Conservation (phyloP, 208 protist genomes). For the Trypanosoma platydactyli region DNA sequence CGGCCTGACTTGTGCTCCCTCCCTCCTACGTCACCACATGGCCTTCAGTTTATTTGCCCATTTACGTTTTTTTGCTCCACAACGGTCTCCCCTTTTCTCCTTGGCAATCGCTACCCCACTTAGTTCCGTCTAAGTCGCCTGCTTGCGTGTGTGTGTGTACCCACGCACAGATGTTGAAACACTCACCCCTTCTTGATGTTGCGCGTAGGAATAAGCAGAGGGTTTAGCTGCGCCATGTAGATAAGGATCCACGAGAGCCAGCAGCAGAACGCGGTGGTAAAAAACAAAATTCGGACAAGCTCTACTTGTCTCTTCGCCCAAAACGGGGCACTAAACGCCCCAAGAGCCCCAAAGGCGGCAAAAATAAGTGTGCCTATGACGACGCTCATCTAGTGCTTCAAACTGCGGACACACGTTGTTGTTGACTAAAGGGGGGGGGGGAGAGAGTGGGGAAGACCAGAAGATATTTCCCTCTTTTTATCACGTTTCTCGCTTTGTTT, state of each 20-base stretch:
- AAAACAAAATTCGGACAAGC: slow-evolving; percentile 73
- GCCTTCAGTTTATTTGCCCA: too few species aligned
- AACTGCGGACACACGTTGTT: not conserved
- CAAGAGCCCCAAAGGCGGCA: slow-evolving; percentile 48
- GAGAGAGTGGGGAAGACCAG: not conserved
- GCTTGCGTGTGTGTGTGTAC: not conserved
- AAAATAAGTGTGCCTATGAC: slow-evolving; percentile 80
- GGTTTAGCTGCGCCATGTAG: slow-evolving; percentile 94
- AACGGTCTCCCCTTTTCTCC: too few species aligned
- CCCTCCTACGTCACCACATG: too few species aligned
- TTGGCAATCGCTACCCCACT: not conserved
- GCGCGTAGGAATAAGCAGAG: slow-evolving; percentile 84
- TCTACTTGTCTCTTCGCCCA: slow-evolving; percentile 86
- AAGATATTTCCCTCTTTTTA: not conserved
- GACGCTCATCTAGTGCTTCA: slow-evolving; percentile 42
- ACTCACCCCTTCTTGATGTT: slow-evolving; percentile 63
- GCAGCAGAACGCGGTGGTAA: slow-evolving; percentile 83
- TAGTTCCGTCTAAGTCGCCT: not conserved
- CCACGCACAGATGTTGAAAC: not conserved
- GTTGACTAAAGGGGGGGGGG: not conserved
- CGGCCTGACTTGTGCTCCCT: too few species aligned
- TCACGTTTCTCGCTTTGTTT: not conserved
- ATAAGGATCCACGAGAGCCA: slow-evolving; percentile 93
- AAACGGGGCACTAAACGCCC: slow-evolving; percentile 55
- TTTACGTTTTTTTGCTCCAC: too few species aligned